Evolutionary conservation across 257 asterid species (phyloP), one percentile per base, ranked within the genome.

Genomic region (Leptodermis oblonga): DNA sequence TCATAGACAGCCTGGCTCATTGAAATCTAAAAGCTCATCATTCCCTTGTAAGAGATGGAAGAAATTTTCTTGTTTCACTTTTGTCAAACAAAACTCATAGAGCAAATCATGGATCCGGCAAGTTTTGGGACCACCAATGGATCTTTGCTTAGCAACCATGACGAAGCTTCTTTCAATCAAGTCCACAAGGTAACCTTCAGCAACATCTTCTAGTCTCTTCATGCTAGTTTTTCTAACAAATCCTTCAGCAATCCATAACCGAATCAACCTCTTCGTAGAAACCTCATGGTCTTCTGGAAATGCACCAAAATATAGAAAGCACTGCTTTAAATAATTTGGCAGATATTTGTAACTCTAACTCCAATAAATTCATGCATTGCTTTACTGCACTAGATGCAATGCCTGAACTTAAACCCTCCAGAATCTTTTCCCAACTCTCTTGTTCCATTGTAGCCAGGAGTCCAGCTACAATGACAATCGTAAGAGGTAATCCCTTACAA

Each of bases 301-400:
- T 37, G 67, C 53, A 26, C 55, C 67, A 56, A 69, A 69, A 26
- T 43, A 69, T 4, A 69, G 73, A 36, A 69, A 25, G 17, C 73
- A 69, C 3, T n/a, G 26, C 34, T 42, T 69, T 11, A 69, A 33
- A 4, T 59, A 4, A 6, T 36, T 58, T 41, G n/a, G n/a, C n/a
- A n/a, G n/a, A n/a, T n/a, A n/a, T n/a, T n/a, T n/a, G n/a, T n/a
- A n/a, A n/a, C n/a, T n/a, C n/a, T n/a, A n/a, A n/a, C n/a, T n/a
- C n/a, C n/a, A n/a, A n/a, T n/a, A n/a, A n/a, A n/a, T n/a, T n/a
- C n/a, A n/a, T n/a, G n/a, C n/a, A n/a, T n/a, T n/a, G n/a, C n/a
- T n/a, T n/a, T n/a, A n/a, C n/a, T n/a, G n/a, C n/a, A n/a, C n/a
- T n/a, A n/a, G n/a, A n/a, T n/a, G 37, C 15, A 17, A 10, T 14